Evolutionary conservation across 345 rosid species (phyloP), one percentile per base, ranked within the genome.

Genomic region (Citrus inodora): DNA sequence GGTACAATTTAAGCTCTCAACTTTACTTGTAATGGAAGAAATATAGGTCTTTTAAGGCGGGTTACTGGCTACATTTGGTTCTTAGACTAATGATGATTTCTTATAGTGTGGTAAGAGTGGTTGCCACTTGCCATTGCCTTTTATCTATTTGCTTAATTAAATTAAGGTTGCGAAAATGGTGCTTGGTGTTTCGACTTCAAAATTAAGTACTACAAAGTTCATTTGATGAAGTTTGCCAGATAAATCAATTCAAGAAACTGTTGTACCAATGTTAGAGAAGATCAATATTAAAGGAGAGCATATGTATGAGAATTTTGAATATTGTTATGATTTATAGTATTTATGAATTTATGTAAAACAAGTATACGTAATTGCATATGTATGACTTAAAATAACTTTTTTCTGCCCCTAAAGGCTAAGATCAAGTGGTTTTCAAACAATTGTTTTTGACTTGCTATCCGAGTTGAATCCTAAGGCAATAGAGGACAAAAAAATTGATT

Each of bases 1-100:
- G 91, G 99, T 94, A 88, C 16, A 37, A 19, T 37, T 37, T 56
- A 3, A 33, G 35, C 9, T 61, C 55, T 46, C 13, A 4, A 21
- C 40, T 22, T 58, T 59, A 25, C 53, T 73, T 11, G 13, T 9
- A 56, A 67, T 37, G 56, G 11, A 55, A 53, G 40, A 30, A 71
- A 71, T 27, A 30, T n/a, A 22, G 14, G 10, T 48, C 53, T 32
- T 30, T 46, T 10, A n/a, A 46, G 30, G 46, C 46, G 30, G 48
- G 22, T 32, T 4, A 2, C 19, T 40, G 27, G 25, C 56, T 28
- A 40, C 42, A 38, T 25, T 74, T 28, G 13, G 17, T 22, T 40
- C 62, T 48, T 21, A 17, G 55, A 71, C 14, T 33, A 16, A 24
- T 21, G 25, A 37, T 33, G 33, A 37, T 21, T 59, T 73, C 25